Percentiles rank a stretch among this genome's conserved stretches.
Conservation (phyloP, 257 asterid genomes). For the Ehretia macrophylla region DNA sequence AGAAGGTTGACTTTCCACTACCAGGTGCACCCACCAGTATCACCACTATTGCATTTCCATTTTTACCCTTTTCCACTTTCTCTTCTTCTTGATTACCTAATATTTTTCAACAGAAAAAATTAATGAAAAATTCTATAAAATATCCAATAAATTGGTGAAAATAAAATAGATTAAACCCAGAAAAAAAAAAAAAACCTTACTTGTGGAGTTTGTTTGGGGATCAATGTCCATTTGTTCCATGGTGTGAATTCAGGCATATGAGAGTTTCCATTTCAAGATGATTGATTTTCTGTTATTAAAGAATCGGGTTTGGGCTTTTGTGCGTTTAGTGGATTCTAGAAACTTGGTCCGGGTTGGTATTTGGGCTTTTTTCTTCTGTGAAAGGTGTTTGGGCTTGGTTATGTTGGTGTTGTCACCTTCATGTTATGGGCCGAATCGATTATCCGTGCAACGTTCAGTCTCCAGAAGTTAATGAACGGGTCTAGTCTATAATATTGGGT, state of each 20-base stretch:
- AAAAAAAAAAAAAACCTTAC: slow-evolving; percentile 17
- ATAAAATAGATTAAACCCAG: background rate
- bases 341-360: background rate
- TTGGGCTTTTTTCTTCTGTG: background rate
- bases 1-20: slow-evolving; percentile 90
- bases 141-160: background rate
- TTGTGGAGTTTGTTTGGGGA: slow-evolving; percentile 27
- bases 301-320: background rate
- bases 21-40: slow-evolving; percentile 85
- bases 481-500: too few relatives aligned
- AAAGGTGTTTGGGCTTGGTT: too few relatives aligned
- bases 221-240: slow-evolving; percentile 64
- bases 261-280: background rate
- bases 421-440: too few relatives aligned
- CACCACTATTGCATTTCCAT: slow-evolving; percentile 31
- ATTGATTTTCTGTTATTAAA: too few relatives aligned
- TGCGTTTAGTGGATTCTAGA: background rate
- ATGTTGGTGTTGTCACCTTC: too few relatives aligned
- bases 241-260: background rate
- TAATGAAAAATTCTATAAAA: background rate
- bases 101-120: background rate
- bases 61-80: slow-evolving; percentile 5
- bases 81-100: slow-evolving; percentile 33
- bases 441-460: too few relatives aligned
- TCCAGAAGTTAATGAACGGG: too few relatives aligned